These are phyloP conservation scores for Beauveria scarabaeidicola DNA, from an alignment of 2,329 filamentous ascomycete species.

Conservation along the genomic window DNA sequence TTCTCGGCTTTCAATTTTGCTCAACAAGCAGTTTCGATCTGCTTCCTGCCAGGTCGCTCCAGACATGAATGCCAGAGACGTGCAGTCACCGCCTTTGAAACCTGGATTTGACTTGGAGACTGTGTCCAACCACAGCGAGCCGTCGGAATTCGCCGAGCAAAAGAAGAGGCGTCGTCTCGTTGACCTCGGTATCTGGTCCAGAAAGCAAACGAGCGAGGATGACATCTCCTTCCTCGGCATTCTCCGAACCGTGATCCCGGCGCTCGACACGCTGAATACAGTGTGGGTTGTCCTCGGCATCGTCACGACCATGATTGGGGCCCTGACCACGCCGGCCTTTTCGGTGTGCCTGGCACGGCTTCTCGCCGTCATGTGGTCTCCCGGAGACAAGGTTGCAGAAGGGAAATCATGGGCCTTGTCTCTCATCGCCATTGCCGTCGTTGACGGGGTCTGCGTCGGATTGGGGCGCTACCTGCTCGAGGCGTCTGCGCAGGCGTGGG, in stretches of 20 bases:
- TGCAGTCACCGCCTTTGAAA: not conserved
- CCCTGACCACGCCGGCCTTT: slow-evolving; percentile 63
- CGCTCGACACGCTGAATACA: slow-evolving; percentile 45
- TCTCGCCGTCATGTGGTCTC: slow-evolving; percentile 58
- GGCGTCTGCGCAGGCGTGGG: slow-evolving; percentile 64
- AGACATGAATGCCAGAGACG: not conserved
- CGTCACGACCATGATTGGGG: slow-evolving; percentile 49
- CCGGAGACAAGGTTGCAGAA: slow-evolving; percentile 35
- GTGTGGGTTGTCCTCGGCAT: slow-evolving; percentile 52
- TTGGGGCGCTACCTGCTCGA: slow-evolving; percentile 65
- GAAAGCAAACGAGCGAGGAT: not conserved
- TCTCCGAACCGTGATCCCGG: slow-evolving; percentile 42
- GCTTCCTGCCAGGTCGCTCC: not conserved
- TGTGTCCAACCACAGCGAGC: not conserved
- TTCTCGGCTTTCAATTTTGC: not conserved
- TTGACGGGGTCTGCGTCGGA: slow-evolving; percentile 59
- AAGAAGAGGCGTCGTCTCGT: not conserved
- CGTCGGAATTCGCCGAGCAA: not conserved
- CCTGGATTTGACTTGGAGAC: not conserved
- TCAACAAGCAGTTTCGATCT: not conserved
- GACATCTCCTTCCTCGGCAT: not conserved
- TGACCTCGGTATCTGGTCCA: not conserved
- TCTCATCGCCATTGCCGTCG: slow-evolving; percentile 58
- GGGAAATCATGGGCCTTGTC: slow-evolving; percentile 60
- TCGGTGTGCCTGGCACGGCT: slow-evolving; percentile 68